Evolutionary conservation across 2,329 filamentous ascomycete species (phyloP).

Genomic region (Cytospora chrysosperma): DNA sequence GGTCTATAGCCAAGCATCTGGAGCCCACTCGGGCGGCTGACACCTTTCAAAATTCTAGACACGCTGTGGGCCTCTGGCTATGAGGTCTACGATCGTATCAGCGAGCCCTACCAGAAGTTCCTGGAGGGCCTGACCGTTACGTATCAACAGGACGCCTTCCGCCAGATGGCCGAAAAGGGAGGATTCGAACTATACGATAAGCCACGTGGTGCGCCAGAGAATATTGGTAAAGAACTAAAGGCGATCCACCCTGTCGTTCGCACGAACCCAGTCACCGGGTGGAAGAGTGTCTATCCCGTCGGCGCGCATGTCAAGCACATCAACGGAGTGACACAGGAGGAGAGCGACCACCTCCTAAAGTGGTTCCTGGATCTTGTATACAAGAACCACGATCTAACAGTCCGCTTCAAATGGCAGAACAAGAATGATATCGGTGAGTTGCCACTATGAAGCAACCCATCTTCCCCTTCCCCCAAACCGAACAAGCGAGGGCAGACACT

Average conservation of each 20-base stretch:
- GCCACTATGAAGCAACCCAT: conserved; percentile 1
- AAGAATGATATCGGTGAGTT: conserved; percentile 41
- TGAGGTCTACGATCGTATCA: conserved; percentile 50
- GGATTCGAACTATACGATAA: conserved; percentile 46
- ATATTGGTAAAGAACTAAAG: conserved; percentile 49
- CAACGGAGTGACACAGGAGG: conserved; percentile 43
- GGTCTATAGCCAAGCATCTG: too few species aligned
- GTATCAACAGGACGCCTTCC: conserved; percentile 43
- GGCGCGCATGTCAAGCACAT: conserved; percentile 43
- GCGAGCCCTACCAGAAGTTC: conserved; percentile 47
- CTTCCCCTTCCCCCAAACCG: not conserved
- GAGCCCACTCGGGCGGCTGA: too few species aligned
- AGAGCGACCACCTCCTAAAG: conserved; percentile 42
- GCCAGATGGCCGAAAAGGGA: conserved; percentile 38
- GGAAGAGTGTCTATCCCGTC: conserved; percentile 54
- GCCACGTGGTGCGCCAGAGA: conserved; percentile 52
- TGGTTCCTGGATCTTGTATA: conserved; percentile 42
- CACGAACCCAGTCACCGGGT: conserved; percentile 63
- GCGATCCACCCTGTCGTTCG: conserved; percentile 57
- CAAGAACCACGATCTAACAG: conserved; percentile 50
- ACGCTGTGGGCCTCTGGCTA: conserved; percentile 46
- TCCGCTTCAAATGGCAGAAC: conserved; percentile 46
- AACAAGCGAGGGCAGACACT: not conserved
- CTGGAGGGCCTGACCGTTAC: conserved; percentile 46
- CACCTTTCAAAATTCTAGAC: conserved; percentile 31